Base-by-base conservation (phyloP, 805 yeast species). In the Sugiyamaella marilandica region DNA sequence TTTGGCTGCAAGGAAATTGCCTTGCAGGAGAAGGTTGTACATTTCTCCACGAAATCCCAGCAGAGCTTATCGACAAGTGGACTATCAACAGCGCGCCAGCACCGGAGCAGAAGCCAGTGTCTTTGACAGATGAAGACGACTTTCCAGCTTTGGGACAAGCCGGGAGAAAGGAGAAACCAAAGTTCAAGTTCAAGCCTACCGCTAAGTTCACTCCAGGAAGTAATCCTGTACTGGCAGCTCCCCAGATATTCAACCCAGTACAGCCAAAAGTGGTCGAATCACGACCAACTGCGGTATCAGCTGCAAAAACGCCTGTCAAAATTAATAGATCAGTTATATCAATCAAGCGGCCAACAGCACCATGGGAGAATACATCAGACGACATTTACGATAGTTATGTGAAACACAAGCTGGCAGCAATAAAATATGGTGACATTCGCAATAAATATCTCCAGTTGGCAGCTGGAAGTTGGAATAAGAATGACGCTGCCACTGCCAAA, bases 1-100 rank as follows among this genome's bases (percentile, higher is more conserved):
- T 71, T 59, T 76, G 80, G 80, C 61, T 76, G 5, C 71, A 70
- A 35, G 76, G 77, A 1, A 62, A 64, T 10, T 76, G 80, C 55
- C 47, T 71, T 5, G 74, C 76, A 5, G 79, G 78, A 9, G 70
- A 67, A 9, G 51, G 54, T 1, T 76, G 80, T 58, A 59, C 61
- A 35, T 76, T 75, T 55, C 60, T 70, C 45, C 80, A 76, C 55
- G 62, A 65, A 18, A 58, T 72, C 7, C 75, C 76, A 2, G 55
- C 54, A 1, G 58, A 56, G 21, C 41, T 67, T 7, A 47, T 59
- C 14, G 55, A 54, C 10, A 45, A 51, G 21, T 32, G 55, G 18
- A 13, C 54, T 14, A 24, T 26, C 41, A 11, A 31, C 31, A 14
- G 24, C 16, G 52, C 51, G 16, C 24, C 44, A 10, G 4, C 26